phyloP scores from a whole-genome alignment of 1,284 basidiomycete species.

The Singerocomus inundabilis region DNA sequence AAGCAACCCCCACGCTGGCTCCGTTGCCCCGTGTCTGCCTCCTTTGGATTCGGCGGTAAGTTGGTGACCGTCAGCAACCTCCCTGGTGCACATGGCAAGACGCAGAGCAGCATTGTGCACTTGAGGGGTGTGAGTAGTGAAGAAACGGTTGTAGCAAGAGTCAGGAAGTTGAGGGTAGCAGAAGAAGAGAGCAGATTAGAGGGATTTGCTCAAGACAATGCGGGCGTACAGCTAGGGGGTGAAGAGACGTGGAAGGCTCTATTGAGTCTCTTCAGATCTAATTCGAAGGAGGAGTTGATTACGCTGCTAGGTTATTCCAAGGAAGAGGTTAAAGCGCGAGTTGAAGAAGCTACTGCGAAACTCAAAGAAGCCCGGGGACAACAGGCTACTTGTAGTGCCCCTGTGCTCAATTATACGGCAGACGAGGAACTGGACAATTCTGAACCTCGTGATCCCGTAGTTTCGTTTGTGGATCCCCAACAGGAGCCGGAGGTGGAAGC shows the following conservation, averaged over 20 bases:
- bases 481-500: conserved; percentile 45
- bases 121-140: conserved; percentile 80
- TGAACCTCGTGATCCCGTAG: conserved; percentile 63
- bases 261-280: conserved; percentile 83
- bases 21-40: conserved; percentile 75
- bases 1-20: conserved; percentile 97
- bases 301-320: conserved; percentile 93
- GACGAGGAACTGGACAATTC: conserved; percentile 42
- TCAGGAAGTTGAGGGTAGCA: conserved; percentile 68
- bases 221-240: conserved; percentile 40
- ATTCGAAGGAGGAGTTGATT: conserved; percentile 89
- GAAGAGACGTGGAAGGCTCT: conserved; percentile 84
- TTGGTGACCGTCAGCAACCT: conserved; percentile 80
- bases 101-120: conserved; percentile 78
- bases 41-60: conserved; percentile 94
- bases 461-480: conserved; percentile 73
- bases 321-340: conserved; percentile 76
- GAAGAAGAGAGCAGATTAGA: conserved; percentile 61
- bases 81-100: conserved; percentile 66
- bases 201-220: conserved; percentile 63
- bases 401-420: conserved; percentile 34
- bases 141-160: conserved; percentile 74
- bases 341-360: conserved; percentile 79
- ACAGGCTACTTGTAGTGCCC: conserved; percentile 19
- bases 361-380: conserved; percentile 49